These are phyloP conservation scores for Fonsecaea multimorphosa DNA, from an alignment of 2,329 filamentous ascomycete genomes.

Conservation along the genomic window DNA sequence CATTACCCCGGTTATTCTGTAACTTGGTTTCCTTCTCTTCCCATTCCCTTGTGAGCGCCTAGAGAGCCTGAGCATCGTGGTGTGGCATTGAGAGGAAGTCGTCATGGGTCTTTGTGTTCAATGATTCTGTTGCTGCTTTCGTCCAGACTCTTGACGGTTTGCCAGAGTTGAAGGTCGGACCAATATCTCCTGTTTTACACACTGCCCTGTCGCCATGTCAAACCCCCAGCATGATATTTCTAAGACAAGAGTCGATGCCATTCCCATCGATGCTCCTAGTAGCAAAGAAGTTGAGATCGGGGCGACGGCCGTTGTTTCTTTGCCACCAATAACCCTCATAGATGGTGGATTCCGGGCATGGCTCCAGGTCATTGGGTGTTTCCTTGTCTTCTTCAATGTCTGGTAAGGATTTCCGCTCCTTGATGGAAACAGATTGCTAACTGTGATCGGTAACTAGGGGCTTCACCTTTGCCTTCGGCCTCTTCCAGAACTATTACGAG, in stretches of 20 bases:
- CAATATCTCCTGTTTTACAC: background rate
- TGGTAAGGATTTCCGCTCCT: conserved; percentile 77
- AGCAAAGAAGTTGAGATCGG: conserved; percentile 24
- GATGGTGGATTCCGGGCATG: conserved; percentile 81
- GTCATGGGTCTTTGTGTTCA: background rate
- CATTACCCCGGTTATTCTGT: background rate
- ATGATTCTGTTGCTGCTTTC: background rate
- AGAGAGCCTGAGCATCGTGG: background rate
- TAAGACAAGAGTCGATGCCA: conserved; percentile 23
- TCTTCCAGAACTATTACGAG: conserved; percentile 79
- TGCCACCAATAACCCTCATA: conserved; percentile 51
- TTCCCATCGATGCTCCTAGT: conserved; percentile 10
- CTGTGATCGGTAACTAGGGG: conserved; percentile 23
- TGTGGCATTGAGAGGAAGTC: background rate
- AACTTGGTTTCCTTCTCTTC: background rate
- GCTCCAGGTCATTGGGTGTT: conserved; percentile 83
- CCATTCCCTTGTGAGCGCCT: background rate
- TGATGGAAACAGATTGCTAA: background rate
- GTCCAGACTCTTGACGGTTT: background rate
- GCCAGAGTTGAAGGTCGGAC: background rate
- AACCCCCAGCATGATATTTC: conserved; percentile 12
- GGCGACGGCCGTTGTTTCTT: conserved; percentile 20
- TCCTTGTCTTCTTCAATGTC: conserved; percentile 74
- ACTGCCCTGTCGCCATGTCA: conserved; percentile 14
- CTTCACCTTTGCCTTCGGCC: conserved; percentile 55